Base-by-base conservation (phyloP, 1,284 basidiomycete species). In the Sparassis latifolia region DNA sequence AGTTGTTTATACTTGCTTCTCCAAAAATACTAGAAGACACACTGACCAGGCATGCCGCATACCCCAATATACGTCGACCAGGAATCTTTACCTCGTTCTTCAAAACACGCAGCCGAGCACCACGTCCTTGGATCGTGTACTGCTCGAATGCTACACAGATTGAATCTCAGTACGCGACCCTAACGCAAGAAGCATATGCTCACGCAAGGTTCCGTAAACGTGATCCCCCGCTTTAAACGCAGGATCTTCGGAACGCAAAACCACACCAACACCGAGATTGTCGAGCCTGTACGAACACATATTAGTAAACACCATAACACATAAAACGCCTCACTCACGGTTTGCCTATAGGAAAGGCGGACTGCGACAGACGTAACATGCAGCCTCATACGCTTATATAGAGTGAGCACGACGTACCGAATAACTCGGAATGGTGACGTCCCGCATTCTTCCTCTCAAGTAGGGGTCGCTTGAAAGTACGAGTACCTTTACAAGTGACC, bases 401-500 rank as follows among this genome's bases (percentile, higher is more conserved):
- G n/a, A 33, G 27, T 37, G 10, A 31, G 39, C 6, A 10, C 33
- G 41, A 48, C 55, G 6, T 45, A 55, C 54, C 7, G 45, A 31
- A 42, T 53, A 55, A 39, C 55, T 53, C 43, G 52, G 44, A 38
- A 52, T 44, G 3, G 45, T 49, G 1, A 61, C 52, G 5, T 52
- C 56, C 2, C 66, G 60, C 76, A 78, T 69, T 39, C 58, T 47
- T 10, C 57, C 58, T 29, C 66, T 62, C 61, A 77, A 58, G 62
- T 77, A 79, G 0, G 78, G 78, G 54, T 80, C 78, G 35, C 78
- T 65, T 5, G 68, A 73, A 3, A 78, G 55, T 0, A 69, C 68
- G 12, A 79, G 65, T 1, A 69, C 67, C 63, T 80, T 79, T 47
- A 78, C 55, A 27, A 83, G 65, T 53, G 78, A 64, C 1, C 78